Conservation (phyloP, 768 basidiomycete genomes). For the Fomitopsis serialis region DNA sequence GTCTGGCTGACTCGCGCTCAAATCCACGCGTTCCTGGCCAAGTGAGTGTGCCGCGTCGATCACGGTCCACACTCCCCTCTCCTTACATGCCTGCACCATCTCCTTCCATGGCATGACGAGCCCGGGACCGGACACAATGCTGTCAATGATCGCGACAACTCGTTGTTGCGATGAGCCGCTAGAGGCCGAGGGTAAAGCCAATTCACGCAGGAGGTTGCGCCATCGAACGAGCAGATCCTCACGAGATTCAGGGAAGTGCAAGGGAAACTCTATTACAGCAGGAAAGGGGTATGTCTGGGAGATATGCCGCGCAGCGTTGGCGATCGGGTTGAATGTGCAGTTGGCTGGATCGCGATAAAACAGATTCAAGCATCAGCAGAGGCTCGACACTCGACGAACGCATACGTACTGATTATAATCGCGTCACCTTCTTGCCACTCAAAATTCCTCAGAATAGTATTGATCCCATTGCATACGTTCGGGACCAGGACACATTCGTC, state of each 20-base stretch:
- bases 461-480: constrained; percentile 61
- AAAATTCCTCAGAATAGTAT: constrained; percentile 63
- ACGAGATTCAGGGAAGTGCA: too few species aligned
- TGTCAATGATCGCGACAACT: constrained; percentile 70
- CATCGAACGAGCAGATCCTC: too few species aligned
- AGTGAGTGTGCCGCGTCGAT: constrained; percentile 79
- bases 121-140: constrained; percentile 58
- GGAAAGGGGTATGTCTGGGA: too few species aligned
- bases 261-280: too few species aligned
- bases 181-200: too few species aligned
- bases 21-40: constrained; percentile 59
- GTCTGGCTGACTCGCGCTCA: constrained; percentile 51
- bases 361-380: too few species aligned
- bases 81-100: constrained; percentile 57
- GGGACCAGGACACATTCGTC: constrained; percentile 55
- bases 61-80: constrained; percentile 59
- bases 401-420: constrained; percentile 34
- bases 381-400: too few species aligned
- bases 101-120: constrained; percentile 65
- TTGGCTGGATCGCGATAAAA: too few species aligned
- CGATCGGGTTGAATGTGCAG: too few species aligned
- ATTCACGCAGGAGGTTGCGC: too few species aligned
- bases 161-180: constrained; percentile 21
- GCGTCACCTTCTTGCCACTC: constrained; percentile 64
- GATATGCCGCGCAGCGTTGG: too few species aligned